These are phyloP conservation scores for Penicillium concentricum DNA, from an alignment of 2,329 filamentous ascomycete species.

Conservation along the genomic window DNA sequence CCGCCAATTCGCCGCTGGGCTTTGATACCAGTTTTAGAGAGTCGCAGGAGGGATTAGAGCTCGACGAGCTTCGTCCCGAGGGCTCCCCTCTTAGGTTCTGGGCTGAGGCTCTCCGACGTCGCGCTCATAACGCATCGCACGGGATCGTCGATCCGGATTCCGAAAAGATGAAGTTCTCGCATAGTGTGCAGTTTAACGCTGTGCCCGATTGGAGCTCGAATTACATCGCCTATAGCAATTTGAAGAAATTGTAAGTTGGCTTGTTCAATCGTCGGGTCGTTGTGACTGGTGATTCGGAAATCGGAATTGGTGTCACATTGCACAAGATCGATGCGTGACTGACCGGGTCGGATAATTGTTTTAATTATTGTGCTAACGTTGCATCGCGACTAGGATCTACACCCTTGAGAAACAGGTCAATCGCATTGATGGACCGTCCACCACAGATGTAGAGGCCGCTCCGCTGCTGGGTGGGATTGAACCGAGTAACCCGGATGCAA, in stretches of 20 bases:
- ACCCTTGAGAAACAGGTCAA: slow-evolving; percentile 83
- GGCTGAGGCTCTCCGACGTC: slow-evolving; percentile 34
- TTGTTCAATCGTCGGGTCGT: neutral
- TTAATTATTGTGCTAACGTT: slow-evolving; percentile 8
- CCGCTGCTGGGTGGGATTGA: slow-evolving; percentile 67
- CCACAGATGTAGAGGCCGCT: slow-evolving; percentile 75
- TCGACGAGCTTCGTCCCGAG: slow-evolving; percentile 7
- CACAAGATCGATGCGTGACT: slow-evolving; percentile 10
- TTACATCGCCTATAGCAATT: slow-evolving; percentile 97
- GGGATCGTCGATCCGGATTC: slow-evolving; percentile 24
- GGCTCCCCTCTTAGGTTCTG: slow-evolving; percentile 31
- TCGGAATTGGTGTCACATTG: slow-evolving; percentile 21
- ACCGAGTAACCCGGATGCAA: slow-evolving; percentile 68
- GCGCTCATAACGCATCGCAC: slow-evolving; percentile 15
- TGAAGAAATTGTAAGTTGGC: slow-evolving; percentile 85
- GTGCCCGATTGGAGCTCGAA: slow-evolving; percentile 99
- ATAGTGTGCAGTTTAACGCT: slow-evolving; percentile 98
- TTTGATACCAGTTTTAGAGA: neutral
- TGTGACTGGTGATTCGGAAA: neutral
- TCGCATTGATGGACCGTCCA: slow-evolving; percentile 52
- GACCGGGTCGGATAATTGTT: slow-evolving; percentile 1
- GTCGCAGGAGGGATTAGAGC: slow-evolving; percentile 1
- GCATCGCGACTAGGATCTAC: slow-evolving; percentile 69
- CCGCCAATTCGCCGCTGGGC: slow-evolving; percentile 12
- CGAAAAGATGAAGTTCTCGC: slow-evolving; percentile 97